Percentiles rank a stretch among this genome's conserved stretches.
Evolutionary conservation across 169 alveolate genomes (phyloP).

Genomic region (Perkinsus chesapeaki): DNA sequence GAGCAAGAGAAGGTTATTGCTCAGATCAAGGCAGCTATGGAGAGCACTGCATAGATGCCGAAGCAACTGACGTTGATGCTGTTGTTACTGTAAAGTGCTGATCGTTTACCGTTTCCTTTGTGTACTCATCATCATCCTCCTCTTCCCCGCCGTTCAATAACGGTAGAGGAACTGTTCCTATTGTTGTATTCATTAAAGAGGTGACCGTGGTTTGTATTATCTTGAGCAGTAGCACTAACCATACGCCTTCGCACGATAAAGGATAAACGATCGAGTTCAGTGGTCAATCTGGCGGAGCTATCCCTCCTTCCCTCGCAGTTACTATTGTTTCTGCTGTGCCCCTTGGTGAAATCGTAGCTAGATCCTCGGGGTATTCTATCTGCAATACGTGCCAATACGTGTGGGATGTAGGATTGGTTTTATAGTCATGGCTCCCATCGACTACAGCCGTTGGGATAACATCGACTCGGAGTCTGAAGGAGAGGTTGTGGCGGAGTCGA

Average conservation of each 20-base stretch:
- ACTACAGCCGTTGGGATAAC: not conserved
- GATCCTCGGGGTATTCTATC: too few relatives aligned
- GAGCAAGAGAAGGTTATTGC: not conserved
- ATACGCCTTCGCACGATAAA: not conserved
- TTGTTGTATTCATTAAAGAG: not conserved
- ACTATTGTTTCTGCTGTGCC: too few relatives aligned
- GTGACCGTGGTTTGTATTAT: not conserved
- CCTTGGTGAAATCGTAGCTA: too few relatives aligned
- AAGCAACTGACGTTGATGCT: not conserved
- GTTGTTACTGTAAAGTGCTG: not conserved
- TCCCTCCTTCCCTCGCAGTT: not conserved
- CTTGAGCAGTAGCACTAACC: not conserved
- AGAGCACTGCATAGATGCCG: not conserved
- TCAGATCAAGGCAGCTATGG: not conserved
- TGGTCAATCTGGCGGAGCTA: not conserved
- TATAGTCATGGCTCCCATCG: not conserved
- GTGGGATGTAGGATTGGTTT: too few relatives aligned
- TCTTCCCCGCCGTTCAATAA: too few relatives aligned
- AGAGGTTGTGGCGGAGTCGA: not conserved
- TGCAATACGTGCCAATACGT: too few relatives aligned
- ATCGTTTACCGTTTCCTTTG: not conserved
- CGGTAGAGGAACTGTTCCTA: not conserved
- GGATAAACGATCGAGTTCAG: not conserved
- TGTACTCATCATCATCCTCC: too few relatives aligned
- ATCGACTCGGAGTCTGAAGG: not conserved